Base-by-base conservation (phyloP, 2,329 filamentous ascomycete species). In the Didymella exigua region DNA sequence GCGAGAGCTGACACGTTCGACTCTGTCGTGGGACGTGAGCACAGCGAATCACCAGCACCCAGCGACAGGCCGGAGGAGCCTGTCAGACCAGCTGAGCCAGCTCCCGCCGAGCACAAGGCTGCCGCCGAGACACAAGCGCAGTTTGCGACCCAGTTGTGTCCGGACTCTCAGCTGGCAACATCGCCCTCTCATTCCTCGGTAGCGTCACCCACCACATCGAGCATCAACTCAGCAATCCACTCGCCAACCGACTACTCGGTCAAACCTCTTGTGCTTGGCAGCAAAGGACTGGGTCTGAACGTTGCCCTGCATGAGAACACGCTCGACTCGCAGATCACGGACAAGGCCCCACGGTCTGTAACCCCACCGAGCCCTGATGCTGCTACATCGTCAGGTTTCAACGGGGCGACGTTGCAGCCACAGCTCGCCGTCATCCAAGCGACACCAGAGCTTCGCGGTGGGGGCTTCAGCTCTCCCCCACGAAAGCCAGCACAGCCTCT, bases 401-500 rank as follows among this genome's bases (percentile, higher is more conserved):
- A 46, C 11, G 53, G 61, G 18, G 29, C 53, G 5, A 59, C 66
- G 27, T 51, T 67, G 37, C 70, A 71, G 40, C 75, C 75, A 6
- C 60, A 74, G 45, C 61, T 77, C 18, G 73, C 75, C 16, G 55
- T 77, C 2, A 77, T 70, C 3, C 70, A 76, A 43, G 69, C 75
- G 21, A 77, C 75, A 23, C 75, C 75, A 16, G 59, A 72, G 6
- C 49, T 76, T 30, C 74, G 74, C 36, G 63, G 71, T 23, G 69
- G 70, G 49, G 67, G 68, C 13, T 76, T 77, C 58, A 70, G 75
- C 10, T 63, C 72, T 21, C 71, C 74, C 31, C 62, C 63, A 24
- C 63, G 61, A 47, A 71, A 73, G 60, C 60, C 70, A 33, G 42
- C 64, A 18, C 68, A 73, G 46, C 65, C 88, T 13, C 84, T 85